These are phyloP conservation scores for Alternaria sp. DNA, from an alignment of 2,329 filamentous ascomycete species.

Conservation along the genomic window DNA sequence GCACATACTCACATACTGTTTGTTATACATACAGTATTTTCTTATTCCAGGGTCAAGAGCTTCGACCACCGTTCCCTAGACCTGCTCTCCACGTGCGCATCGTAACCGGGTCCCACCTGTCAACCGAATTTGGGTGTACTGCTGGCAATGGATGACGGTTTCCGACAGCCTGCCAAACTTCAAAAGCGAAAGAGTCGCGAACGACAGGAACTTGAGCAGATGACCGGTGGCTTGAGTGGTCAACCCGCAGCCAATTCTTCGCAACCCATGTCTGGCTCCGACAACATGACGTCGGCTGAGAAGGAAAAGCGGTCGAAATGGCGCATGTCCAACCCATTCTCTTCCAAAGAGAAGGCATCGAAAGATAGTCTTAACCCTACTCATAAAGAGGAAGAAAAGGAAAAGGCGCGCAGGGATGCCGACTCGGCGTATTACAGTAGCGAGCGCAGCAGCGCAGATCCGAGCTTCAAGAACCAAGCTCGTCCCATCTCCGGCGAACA, in stretches of 20 bases:
- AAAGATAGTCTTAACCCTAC: constrained; percentile 11
- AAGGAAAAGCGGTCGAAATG: constrained; percentile 48
- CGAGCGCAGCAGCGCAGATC: constrained; percentile 40
- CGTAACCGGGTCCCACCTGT: not conserved
- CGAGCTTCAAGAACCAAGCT: constrained; percentile 39
- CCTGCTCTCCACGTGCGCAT: not conserved
- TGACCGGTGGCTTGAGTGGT: constrained; percentile 26
- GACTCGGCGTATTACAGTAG: constrained; percentile 46
- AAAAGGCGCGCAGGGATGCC: constrained; percentile 21
- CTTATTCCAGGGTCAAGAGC: not conserved
- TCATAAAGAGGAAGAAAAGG: constrained; percentile 17
- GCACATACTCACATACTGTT: not conserved
- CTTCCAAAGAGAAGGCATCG: constrained; percentile 42
- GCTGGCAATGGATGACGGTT: constrained; percentile 26
- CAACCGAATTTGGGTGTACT: not conserved
- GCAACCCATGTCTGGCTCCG: constrained; percentile 22
- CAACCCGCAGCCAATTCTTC: constrained; percentile 25
- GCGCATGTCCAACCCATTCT: constrained; percentile 46
- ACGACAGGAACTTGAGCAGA: constrained; percentile 32
- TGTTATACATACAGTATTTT: not conserved
- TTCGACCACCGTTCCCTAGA: not conserved
- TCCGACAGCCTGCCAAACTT: constrained; percentile 37
- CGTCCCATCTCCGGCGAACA: constrained; percentile 38
- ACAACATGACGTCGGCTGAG: constrained; percentile 26
- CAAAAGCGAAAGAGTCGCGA: constrained; percentile 42